Conservation (phyloP, 2,329 filamentous ascomycete genomes). For the Hypoxylon sp. region DNA sequence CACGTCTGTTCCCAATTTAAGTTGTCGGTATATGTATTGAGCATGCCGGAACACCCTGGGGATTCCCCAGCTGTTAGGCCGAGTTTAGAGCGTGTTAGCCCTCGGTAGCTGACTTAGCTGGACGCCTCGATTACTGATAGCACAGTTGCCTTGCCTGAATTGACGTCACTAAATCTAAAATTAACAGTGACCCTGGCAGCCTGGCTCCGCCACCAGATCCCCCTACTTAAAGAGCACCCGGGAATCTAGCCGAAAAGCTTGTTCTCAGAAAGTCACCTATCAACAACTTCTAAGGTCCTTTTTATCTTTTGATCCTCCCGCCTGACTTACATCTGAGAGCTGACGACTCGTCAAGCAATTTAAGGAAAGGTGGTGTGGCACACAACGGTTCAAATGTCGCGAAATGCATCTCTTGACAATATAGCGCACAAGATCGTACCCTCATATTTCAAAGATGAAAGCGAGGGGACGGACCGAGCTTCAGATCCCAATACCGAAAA, state of each 20-base stretch:
- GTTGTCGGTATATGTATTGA: slow-evolving; percentile 23
- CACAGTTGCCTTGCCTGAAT: slow-evolving; percentile 3
- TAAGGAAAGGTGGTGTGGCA: slow-evolving; percentile 10
- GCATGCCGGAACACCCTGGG: slow-evolving; percentile 23
- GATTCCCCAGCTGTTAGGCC: slow-evolving; percentile 37
- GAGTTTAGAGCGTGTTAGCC: slow-evolving; percentile 5
- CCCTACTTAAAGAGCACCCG: slow-evolving; percentile 10
- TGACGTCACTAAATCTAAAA: slow-evolving; percentile 36
- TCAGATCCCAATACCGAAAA: background rate
- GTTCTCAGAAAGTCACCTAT: slow-evolving; percentile 2
- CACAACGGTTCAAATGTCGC: background rate
- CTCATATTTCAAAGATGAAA: background rate
- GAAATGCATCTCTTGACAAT: background rate
- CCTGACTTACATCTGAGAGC: slow-evolving; percentile 16
- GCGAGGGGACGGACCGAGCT: background rate
- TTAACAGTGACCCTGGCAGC: slow-evolving; percentile 15
- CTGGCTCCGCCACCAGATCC: slow-evolving; percentile 21
- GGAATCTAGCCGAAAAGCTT: slow-evolving; percentile 37
- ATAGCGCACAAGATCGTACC: background rate
- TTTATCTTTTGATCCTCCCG: background rate
- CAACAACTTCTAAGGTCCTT: slow-evolving; percentile 1
- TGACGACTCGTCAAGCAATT: slow-evolving; percentile 12
- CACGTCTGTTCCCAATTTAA: slow-evolving; percentile 19
- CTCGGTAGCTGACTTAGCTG: background rate
- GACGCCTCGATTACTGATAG: background rate